Base-by-base conservation (phyloP, 1,284 basidiomycete genomes). In the Hypsizygus ulmarius region DNA sequence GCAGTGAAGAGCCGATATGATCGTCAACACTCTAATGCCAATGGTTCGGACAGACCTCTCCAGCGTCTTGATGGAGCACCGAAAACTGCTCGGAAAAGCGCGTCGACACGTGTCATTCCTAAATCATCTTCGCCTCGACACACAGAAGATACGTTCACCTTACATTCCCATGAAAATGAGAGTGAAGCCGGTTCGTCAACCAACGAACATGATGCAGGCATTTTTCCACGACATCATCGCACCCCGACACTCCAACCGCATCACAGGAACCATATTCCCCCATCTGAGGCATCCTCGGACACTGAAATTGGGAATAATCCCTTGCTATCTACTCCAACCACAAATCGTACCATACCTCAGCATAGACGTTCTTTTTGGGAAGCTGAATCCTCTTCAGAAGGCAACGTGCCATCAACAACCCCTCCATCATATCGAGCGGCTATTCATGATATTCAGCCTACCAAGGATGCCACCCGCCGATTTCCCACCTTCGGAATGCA, bases 1-100 rank as follows among this genome's bases (percentile, higher is more conserved):
- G 69, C 70, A 50, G 81, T 87, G 39, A 90, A 86, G 68, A 61
- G 62, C 29, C 79, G 81, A 52, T 65, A 80, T 53, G 72, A 72
- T 25, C 21, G 21, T 10, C 75, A 77, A 56, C 32, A 38, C 35
- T 32, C 29, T 39, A 42, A 36, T 33, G 16, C 36, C 36, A 43
- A 12, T 41, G 48, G 12, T 25, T 10, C 21, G 34, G 38, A 12
- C 11, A 30, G 38, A n/a, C 21, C 29, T 28, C 32, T 34, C 14
- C 32, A 36, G 15, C 19, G 15, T 14, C 36, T 10, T 37, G 43
- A 33, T 25, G 44, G 28, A n/a, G 10, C 42, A 18, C 45, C 5
- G 15, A 38, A 43, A 11, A 21, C 47, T 35, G 18, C 27, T 38
- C 37, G 14, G 29, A 49, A 49, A 34, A 37, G 28, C 27, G 39